phyloP scores from a whole-genome alignment of 176 grass and related monocot genomes.

The Cenchrus fungigraminus region DNA sequence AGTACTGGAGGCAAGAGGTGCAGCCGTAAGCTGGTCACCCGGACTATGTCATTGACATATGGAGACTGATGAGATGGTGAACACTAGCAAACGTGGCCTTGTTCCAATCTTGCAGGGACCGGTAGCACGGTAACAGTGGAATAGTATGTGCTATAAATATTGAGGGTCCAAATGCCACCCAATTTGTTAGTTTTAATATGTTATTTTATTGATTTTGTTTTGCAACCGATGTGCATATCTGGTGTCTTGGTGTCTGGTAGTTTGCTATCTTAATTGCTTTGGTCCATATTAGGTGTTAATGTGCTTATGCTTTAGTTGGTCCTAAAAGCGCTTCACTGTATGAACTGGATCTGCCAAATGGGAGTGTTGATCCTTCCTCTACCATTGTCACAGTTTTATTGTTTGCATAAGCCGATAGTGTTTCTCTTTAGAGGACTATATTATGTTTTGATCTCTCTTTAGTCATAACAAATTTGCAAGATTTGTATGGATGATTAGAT shows the following conservation, averaged over 20 bases:
- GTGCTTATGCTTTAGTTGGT: conserved; percentile 34
- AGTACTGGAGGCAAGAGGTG: conserved; percentile 19
- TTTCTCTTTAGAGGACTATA: not conserved
- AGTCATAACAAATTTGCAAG: conserved; percentile 8
- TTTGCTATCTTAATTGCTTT: conserved; percentile 36
- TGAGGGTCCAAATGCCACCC: conserved; percentile 44
- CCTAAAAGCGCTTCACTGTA: conserved; percentile 27
- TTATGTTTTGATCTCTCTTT: not conserved
- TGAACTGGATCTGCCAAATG: conserved; percentile 37
- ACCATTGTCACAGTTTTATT: conserved; percentile 4
- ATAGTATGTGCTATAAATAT: conserved; percentile 40
- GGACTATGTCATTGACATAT: conserved; percentile 36
- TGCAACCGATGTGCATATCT: conserved; percentile 21
- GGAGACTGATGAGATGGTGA: conserved; percentile 27
- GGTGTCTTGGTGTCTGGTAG: conserved; percentile 27
- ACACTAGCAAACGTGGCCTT: conserved; percentile 45
- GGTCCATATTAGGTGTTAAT: conserved; percentile 26
- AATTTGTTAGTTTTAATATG: conserved; percentile 38
- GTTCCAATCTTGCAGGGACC: conserved; percentile 36
- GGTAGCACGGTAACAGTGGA: conserved; percentile 40
- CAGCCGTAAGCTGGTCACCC: conserved; percentile 40
- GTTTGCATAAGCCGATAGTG: conserved; percentile 23
- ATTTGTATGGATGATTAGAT: not conserved
- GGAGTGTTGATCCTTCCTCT: conserved; percentile 6
- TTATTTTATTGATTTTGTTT: conserved; percentile 34